Evolutionary conservation across 176 grass and related monocot genomes (phyloP), one percentile per base, ranked within the genome.

Genomic region (Pontederia crassipes): DNA sequence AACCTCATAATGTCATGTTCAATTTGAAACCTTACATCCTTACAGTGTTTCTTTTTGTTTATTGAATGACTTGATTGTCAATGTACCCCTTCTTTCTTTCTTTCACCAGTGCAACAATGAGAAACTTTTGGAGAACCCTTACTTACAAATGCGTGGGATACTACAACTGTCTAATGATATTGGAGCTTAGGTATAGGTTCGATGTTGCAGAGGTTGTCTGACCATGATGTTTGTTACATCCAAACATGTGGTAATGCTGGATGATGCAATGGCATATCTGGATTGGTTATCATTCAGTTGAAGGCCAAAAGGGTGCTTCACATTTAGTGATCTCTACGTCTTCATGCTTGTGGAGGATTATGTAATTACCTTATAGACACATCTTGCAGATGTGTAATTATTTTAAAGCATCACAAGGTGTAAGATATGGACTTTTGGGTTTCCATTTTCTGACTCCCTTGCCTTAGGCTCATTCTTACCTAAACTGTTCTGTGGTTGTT

Each of bases 101-200:
- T 17, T 3, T 40, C 2, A 40, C 32, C 32, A 98, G 94, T 86
- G 88, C 76, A 93, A 98, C 78, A 98, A 98, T 58, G 94, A 93
- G 74, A 98, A 98, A 76, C 88, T 98, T 74, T 69, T 98, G 82
- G 94, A 98, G 77, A 98, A 98, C 53, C 93, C 93, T 46, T 98
- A 98, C 79, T 85, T 98, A 77, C 94, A 98, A 78, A 98, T 98
- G 88, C 85, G 82, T 55, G 94, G 94, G 26, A 89, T 98, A 80
- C 71, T 92, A 62, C 94, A 83, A 68, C 76, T 98, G 17, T 89
- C 81, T 68, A 89, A 90, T 78, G 94, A 86, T 72, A 79, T 89
- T 69, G 88, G 94, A 70, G 81, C 77, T 49, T 76, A 89, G 58
- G 86, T 70, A 78, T 63, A 49, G 66, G 45, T 63, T n/a, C 10